Percentiles rank a stretch among this genome's conserved stretches.
Conservation (phyloP, 176 grass and related monocot species). For the Oryza brachyantha region DNA sequence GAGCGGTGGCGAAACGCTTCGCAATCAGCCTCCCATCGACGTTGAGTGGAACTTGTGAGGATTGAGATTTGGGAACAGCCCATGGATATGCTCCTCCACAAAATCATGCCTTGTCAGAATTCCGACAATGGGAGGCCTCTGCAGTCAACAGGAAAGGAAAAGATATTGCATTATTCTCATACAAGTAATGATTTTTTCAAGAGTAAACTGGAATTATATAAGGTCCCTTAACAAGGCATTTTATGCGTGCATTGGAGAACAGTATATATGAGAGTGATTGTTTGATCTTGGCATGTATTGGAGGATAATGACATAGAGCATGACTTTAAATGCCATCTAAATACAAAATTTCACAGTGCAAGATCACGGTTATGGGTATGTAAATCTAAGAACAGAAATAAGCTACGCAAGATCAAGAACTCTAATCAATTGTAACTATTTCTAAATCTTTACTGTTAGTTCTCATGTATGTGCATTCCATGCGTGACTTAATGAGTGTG, state of each 20-base stretch:
- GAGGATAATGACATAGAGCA: background rate
- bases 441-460: background rate
- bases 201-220: background rate
- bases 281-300: background rate
- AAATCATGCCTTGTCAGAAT: slow-evolving; percentile 94
- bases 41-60: slow-evolving; percentile 34
- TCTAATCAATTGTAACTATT: background rate
- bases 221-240: background rate
- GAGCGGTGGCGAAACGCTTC: background rate
- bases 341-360: background rate
- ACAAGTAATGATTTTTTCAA: background rate
- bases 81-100: slow-evolving; percentile 70
- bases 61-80: slow-evolving; percentile 56
- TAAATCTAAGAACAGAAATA: slow-evolving; percentile 1
- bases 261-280: background rate
- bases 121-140: slow-evolving; percentile 82
- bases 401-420: background rate
- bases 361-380: background rate
- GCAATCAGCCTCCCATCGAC: slow-evolving; percentile 35
- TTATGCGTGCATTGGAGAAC: background rate
- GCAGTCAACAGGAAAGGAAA: slow-evolving; percentile 38
- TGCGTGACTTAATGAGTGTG: background rate
- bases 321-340: background rate
- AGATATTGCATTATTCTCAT: background rate
- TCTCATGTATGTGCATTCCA: background rate